Base-by-base conservation (phyloP, 306 rosid genomes). In the Lotus japonicus region DNA sequence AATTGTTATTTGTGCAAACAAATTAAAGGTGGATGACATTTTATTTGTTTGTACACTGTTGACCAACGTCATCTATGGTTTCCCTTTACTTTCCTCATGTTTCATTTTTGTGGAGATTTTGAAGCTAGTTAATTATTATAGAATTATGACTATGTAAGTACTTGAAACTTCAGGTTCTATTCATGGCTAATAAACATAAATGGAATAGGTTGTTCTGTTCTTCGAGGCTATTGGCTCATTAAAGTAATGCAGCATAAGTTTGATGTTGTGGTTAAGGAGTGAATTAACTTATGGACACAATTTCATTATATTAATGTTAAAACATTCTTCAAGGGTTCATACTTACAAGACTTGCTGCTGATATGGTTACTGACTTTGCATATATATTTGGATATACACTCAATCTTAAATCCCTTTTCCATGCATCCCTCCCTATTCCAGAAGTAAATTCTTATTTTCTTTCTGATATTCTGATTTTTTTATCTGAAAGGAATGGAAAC, bases 401-500 rank as follows among this genome's bases (percentile, higher is more conserved):
- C n/a, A n/a, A n/a, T n/a, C n/a, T n/a, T 54, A 14, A 70, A 58
- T 64, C 12, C 6, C 39, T 43, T 43, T 57, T 50, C 33, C 16
- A 19, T 44, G 48, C 72, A 23, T 17, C 36, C 15, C 28, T 60
- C 33, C 26, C 13, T 18, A 14, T 70, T 65, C 35, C 51, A n/a
- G 58, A 56, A 39, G 55, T 36, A 26, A 31, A 38, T 59, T 58
- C 35, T 38, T 8, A 38, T 55, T 46, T 57, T 28, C 11, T 77
- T 64, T 71, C n/a, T 19, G 52, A 39, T 71, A 21, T 50, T 72
- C 58, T 69, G 50, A 64, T 31, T 31, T 5, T 31, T 31, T 31
- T 64, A 7, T 38, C 13, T 68, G 15, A 54, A 46, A 94, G 99
- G 95, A 84, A 70, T 90, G 97, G 99, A 87, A 88, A 66, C 77